Percentiles rank a stretch among this genome's conserved stretches.
Conservation (phyloP, 257 asterid species). For the Solanum gandarillasii region DNA sequence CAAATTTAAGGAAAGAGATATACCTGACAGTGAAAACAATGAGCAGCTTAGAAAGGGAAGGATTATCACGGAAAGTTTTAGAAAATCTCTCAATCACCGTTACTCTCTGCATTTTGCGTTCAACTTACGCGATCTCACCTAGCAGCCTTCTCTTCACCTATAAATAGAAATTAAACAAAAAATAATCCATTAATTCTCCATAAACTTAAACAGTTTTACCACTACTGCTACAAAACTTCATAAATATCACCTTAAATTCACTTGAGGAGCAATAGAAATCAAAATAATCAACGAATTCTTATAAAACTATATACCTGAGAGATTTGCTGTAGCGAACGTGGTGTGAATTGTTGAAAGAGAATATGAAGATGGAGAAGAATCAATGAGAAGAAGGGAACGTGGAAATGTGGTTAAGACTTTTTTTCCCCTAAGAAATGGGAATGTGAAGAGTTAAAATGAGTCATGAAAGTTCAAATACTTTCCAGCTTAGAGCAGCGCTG, state of each 20-base stretch:
- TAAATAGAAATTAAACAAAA: neutral
- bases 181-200: neutral
- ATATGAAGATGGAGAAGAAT: neutral
- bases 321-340: neutral
- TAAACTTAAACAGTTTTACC: neutral
- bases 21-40: slow-evolving; percentile 63
- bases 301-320: neutral
- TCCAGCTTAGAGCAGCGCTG: neutral
- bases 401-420: no score
- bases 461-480: neutral
- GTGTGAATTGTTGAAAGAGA: neutral
- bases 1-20: neutral
- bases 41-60: slow-evolving; percentile 45
- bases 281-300: neutral
- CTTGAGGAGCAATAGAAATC: neutral
- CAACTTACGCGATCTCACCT: neutral
- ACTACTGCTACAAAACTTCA: neutral
- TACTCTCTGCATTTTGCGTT: slow-evolving; percentile 27
- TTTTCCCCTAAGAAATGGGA: neutral
- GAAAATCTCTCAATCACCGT: slow-evolving; percentile 46
- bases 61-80: slow-evolving; percentile 42
- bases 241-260: neutral
- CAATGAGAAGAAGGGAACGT: no score
- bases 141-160: slow-evolving; percentile 19
- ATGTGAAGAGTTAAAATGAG: neutral